Evolutionary conservation across 2,329 filamentous ascomycete species (phyloP), one percentile per base, ranked within the genome.

Genomic region (Orbilia ellipsospora): DNA sequence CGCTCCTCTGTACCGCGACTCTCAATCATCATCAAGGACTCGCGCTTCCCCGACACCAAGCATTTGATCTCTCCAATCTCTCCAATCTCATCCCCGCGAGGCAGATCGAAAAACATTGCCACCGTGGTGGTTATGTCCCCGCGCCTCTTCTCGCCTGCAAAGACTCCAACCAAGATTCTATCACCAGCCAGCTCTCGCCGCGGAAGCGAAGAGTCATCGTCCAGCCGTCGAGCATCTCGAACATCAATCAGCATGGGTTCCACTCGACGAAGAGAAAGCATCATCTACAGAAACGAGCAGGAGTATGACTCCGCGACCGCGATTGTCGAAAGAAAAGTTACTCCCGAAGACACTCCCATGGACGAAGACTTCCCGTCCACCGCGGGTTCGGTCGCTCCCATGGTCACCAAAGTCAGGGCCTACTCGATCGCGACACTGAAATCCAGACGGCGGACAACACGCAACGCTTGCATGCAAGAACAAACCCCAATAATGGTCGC

Each of bases 41-140:
- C 72, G 18, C 72, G 72, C 44, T 75, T 75, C 40, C 72, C 72
- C 54, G 72, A 75, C 44, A 36, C 64, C 6, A 75, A 75, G 28
- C 57, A 63, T 48, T 42, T 68, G 5, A 68, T 75, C 44, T 75
- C 72, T 45, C 72, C 72, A 5, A 75, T 68, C 45, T 75, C 72
- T 23, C 70, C 70, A 12, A 31, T 31, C 28, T 52, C 28, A 51
- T 74, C 70, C 44, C 70, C 70, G 12, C 56, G 70, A 20, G 57
- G 64, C 23, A 57, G 59, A 18, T 15, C 44, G 16, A 75, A 66
- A 31, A 66, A 57, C 31, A 69, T 75, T 16, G 72, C 72, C 13
- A 69, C 72, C 20, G 72, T 75, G 15, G 72, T 75, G 63, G 72
- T 75, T 63, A 75, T 75, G 72, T 75, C 72, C 45, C 72, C 72